phyloP scores from a whole-genome alignment of 129 eudicot genomes.

The Dittrichia graveolens region DNA sequence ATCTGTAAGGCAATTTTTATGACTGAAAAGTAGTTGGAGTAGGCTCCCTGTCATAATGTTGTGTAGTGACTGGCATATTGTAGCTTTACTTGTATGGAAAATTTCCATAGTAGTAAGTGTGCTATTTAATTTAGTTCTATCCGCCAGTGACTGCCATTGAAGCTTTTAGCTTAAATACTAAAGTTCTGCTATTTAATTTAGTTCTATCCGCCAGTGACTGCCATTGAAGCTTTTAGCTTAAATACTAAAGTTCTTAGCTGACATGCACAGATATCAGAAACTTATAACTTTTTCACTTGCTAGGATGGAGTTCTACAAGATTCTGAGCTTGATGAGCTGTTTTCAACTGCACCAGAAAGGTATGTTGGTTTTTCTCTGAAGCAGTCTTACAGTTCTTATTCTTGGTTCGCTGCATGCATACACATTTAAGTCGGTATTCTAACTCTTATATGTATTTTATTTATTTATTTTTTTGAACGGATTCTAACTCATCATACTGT shows the following conservation, averaged over 20 bases:
- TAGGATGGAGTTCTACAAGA: slow-evolving; percentile 81
- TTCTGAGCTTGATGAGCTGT: slow-evolving; percentile 79
- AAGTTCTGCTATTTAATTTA: slow-evolving; percentile 1
- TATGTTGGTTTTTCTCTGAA: slow-evolving; percentile 31
- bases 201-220: slow-evolving; percentile 9
- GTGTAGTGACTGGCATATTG: slow-evolving; percentile 14
- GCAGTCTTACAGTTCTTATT: slow-evolving; percentile 20
- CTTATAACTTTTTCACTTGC: slow-evolving; percentile 33
- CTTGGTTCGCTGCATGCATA: slow-evolving; percentile 12
- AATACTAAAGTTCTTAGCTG: slow-evolving; percentile 13
- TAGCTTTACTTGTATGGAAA: slow-evolving; percentile 18
- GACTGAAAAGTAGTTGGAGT: slow-evolving; percentile 2
- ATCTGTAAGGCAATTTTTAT: slow-evolving; percentile 8
- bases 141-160: slow-evolving; percentile 19
- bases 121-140: background rate
- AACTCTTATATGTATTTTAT: slow-evolving; percentile 1
- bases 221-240: slow-evolving; percentile 17
- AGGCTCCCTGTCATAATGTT: background rate
- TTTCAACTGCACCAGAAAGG: slow-evolving; percentile 99
- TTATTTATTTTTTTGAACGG: too few species aligned
- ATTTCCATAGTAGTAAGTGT: background rate
- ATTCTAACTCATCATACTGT: background rate
- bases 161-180: slow-evolving; percentile 10
- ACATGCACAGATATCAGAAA: slow-evolving; percentile 18
- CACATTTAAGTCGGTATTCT: background rate